phyloP scores from a whole-genome alignment of 331 rosid species.

The Erythrophleum ivorense region DNA sequence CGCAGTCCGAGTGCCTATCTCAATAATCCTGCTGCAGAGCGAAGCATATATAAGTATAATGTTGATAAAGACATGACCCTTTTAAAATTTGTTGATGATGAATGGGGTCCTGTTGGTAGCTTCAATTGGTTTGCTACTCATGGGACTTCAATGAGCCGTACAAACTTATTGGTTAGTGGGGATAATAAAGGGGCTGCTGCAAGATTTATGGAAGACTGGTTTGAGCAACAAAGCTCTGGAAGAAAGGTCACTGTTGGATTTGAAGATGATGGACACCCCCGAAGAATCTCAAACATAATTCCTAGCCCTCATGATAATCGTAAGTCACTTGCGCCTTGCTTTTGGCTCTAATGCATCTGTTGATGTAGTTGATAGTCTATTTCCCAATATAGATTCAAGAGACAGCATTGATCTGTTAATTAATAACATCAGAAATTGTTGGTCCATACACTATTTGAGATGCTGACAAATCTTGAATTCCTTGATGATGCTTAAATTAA shows the following conservation, averaged over 20 bases:
- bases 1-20: conserved; percentile 98
- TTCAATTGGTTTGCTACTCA: conserved; percentile 98
- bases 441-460: conserved; percentile 10
- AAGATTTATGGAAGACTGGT: conserved; percentile 98
- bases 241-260: conserved; percentile 41
- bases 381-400: conserved; percentile 25
- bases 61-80: conserved; percentile 92
- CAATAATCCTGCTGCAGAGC: conserved; percentile 82
- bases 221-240: conserved; percentile 53
- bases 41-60: conserved; percentile 71
- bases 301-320: conserved; percentile 56
- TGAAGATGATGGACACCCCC: conserved; percentile 56
- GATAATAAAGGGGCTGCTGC: conserved; percentile 99
- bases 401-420: conserved; percentile 13
- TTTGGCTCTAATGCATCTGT: conserved; percentile 28
- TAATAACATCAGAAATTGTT: conserved; percentile 3
- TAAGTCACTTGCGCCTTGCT: conserved; percentile 51
- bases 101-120: conserved; percentile 95
- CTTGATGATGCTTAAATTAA: conserved; percentile 22
- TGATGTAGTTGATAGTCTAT: conserved; percentile 23
- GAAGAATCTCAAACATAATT: conserved; percentile 76
- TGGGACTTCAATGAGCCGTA: conserved; percentile 98
- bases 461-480: conserved; percentile 20
- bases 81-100: conserved; percentile 75
- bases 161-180: conserved; percentile 82